Conservation (phyloP, 179 eudicot genomes). For the Gypsophila paniculata region DNA sequence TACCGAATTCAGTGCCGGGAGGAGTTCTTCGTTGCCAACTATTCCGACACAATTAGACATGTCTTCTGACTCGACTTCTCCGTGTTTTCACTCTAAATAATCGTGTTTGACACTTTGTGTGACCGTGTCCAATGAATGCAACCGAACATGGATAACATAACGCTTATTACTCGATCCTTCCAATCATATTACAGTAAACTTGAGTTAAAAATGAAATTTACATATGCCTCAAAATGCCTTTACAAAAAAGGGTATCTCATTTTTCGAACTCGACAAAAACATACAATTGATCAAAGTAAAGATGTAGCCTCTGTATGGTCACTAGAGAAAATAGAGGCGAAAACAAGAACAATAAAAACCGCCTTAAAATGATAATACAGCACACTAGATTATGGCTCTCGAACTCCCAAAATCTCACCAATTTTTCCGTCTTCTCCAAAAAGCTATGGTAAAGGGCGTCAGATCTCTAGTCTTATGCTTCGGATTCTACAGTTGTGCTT, state of each 20-base stretch:
- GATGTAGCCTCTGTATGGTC: conserved; percentile 17
- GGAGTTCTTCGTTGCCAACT: too few relatives aligned
- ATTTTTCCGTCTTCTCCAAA: conserved; percentile 3
- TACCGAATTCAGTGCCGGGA: too few relatives aligned
- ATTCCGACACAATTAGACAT: background rate
- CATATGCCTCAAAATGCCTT: conserved; percentile 23
- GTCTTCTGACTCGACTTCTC: background rate
- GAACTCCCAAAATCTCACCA: conserved; percentile 19
- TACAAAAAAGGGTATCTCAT: conserved; percentile 18
- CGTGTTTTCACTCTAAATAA: background rate
- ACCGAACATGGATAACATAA: background rate
- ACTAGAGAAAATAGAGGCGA: conserved; percentile 28
- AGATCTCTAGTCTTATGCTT: conserved; percentile 26
- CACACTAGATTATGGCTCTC: conserved; percentile 13
- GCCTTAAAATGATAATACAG: conserved; percentile 27
- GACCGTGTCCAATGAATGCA: background rate
- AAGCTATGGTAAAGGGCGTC: conserved; percentile 15
- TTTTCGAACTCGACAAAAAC: conserved; percentile 11
- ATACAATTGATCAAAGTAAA: conserved; percentile 18
- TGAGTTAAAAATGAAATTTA: conserved; percentile 15
- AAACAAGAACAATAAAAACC: conserved; percentile 26
- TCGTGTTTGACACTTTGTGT: background rate
- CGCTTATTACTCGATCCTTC: background rate
- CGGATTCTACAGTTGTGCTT: conserved; percentile 27
- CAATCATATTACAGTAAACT: background rate